Evolutionary conservation across 1,284 basidiomycete genomes (phyloP).

Genomic region (Bothia castanella): DNA sequence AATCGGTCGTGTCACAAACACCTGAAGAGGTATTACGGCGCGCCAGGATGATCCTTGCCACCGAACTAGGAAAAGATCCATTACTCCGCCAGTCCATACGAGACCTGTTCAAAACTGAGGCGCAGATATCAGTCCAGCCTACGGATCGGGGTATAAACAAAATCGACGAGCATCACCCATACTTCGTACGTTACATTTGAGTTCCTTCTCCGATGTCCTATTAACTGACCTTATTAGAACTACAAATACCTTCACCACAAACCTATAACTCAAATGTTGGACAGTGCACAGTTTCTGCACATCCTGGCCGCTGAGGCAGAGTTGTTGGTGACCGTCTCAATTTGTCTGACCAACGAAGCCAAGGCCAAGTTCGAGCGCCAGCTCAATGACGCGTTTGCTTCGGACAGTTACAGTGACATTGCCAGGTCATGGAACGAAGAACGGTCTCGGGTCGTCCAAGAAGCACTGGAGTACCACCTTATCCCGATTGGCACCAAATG

Average conservation of each 20-base stretch:
- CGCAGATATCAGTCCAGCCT: constrained; percentile 78
- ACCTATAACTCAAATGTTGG: constrained; percentile 68
- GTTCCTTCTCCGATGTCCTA: not conserved
- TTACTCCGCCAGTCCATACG: constrained; percentile 81
- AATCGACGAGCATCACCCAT: constrained; percentile 88
- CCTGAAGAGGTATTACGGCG: constrained; percentile 65
- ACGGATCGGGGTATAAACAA: constrained; percentile 90
- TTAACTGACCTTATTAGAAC: constrained; percentile 48
- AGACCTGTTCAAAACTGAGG: constrained; percentile 72
- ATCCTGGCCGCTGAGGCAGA: constrained; percentile 92
- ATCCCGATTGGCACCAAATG: constrained; percentile 83
- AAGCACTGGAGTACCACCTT: constrained; percentile 75
- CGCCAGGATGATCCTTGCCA: constrained; percentile 83
- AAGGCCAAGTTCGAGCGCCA: constrained; percentile 66
- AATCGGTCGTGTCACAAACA: constrained; percentile 51
- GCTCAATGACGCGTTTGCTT: constrained; percentile 80
- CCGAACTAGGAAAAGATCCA: constrained; percentile 93
- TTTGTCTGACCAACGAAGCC: constrained; percentile 64
- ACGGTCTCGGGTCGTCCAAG: constrained; percentile 74
- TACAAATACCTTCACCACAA: constrained; percentile 96
- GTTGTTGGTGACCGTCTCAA: constrained; percentile 75
- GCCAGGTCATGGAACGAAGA: constrained; percentile 93
- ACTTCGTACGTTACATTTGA: constrained; percentile 66
- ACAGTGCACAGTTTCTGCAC: constrained; percentile 81
- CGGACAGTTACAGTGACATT: constrained; percentile 82